These are phyloP conservation scores for Sugiyamaella qingdaonensis DNA, from an alignment of 805 yeast species.

Conservation along the genomic window DNA sequence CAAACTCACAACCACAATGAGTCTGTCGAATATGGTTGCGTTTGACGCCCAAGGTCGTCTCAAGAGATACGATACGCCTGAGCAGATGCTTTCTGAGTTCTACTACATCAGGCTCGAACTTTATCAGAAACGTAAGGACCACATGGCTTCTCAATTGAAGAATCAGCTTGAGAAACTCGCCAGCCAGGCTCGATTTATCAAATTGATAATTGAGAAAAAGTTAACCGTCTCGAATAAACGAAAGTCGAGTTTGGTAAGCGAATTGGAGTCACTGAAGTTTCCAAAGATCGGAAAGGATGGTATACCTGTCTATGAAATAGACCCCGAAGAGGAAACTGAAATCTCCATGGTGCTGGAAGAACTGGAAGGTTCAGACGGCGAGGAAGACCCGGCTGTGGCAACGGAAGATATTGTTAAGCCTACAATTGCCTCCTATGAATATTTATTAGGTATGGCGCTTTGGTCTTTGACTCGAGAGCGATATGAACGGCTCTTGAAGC, in stretches of 20 bases:
- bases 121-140: slow-evolving; percentile 88
- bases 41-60: slow-evolving; percentile 88
- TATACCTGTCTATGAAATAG: slow-evolving; percentile 49
- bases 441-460: slow-evolving; percentile 84
- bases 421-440: slow-evolving; percentile 68
- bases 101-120: slow-evolving; percentile 81
- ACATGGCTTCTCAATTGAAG: slow-evolving; percentile 60
- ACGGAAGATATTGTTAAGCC: slow-evolving; percentile 37
- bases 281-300: slow-evolving; percentile 70
- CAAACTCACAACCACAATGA: slow-evolving; percentile 64
- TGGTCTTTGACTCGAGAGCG: slow-evolving; percentile 92
- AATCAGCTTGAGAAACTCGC: slow-evolving; percentile 70
- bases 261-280: slow-evolving; percentile 61
- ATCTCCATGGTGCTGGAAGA: slow-evolving; percentile 33
- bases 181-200: slow-evolving; percentile 86
- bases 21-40: slow-evolving; percentile 87
- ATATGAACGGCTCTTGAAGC: slow-evolving; percentile 72
- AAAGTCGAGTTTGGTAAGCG: slow-evolving; percentile 57
- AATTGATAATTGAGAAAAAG: slow-evolving; percentile 76
- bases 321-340: slow-evolving; percentile 29
- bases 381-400: slow-evolving; percentile 19
- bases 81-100: slow-evolving; percentile 78
- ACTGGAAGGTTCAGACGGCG: slow-evolving; percentile 36
- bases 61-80: slow-evolving; percentile 69
- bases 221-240: slow-evolving; percentile 72